phyloP scores from a whole-genome alignment of 768 basidiomycete species.

The Lenzites betulinus region DNA sequence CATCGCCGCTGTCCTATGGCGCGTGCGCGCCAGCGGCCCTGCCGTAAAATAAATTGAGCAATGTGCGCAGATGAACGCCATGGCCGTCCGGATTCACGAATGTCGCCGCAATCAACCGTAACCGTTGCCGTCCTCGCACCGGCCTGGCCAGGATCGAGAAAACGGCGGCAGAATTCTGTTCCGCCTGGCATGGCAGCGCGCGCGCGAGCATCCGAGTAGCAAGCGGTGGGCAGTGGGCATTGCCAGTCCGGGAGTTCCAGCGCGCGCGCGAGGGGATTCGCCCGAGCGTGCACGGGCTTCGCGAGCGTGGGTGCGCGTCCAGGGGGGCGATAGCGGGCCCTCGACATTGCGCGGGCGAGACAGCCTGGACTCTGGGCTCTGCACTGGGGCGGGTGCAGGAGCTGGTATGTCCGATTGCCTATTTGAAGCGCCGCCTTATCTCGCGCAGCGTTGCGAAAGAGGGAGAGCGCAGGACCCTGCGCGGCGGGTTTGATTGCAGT shows the following conservation, averaged over 20 bases:
- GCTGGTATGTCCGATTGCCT: slow-evolving; percentile 13
- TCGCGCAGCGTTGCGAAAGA: neutral
- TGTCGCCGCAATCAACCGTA: too few species aligned
- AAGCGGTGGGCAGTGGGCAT: too few species aligned
- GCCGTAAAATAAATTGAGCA: neutral
- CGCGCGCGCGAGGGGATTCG: neutral
- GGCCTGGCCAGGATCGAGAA: too few species aligned
- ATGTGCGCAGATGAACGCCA: neutral
- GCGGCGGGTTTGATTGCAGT: neutral
- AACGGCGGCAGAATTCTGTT: slow-evolving; percentile 6
- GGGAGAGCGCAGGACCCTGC: neutral
- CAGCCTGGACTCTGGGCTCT: too few species aligned
- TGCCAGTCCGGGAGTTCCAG: too few species aligned
- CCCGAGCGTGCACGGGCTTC: slow-evolving; percentile 7
- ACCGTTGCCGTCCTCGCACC: too few species aligned
- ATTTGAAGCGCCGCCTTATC: slow-evolving; percentile 12
- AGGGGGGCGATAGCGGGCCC: neutral
- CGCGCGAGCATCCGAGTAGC: too few species aligned
- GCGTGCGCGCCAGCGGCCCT: too few species aligned
- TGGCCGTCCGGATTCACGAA: too few species aligned
- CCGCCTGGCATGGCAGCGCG: neutral
- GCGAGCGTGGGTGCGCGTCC: neutral
- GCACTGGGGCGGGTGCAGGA: neutral
- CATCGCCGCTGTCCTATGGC: neutral
- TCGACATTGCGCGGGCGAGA: neutral